These are phyloP conservation scores for Puccinia hordei DNA, from an alignment of 1,284 basidiomycete species.

Conservation along the genomic window DNA sequence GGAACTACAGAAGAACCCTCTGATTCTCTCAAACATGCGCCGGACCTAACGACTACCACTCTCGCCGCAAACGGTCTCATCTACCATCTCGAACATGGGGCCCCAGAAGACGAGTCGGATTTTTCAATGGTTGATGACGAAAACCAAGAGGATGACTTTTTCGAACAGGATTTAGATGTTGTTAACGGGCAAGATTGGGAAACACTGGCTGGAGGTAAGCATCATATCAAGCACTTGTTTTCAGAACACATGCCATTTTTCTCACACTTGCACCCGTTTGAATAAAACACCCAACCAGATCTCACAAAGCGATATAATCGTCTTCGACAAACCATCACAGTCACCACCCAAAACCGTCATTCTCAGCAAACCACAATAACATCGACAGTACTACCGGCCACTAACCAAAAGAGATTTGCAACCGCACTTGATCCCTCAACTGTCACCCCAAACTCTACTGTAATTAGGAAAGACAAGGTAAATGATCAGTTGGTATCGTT, in stretches of 20 bases:
- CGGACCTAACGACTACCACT: not conserved
- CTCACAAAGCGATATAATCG: conserved; percentile 97
- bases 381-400: conserved; percentile 36
- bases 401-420: conserved; percentile 46
- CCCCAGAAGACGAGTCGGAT: conserved; percentile 55
- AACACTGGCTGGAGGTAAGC: conserved; percentile 72
- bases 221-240: not conserved
- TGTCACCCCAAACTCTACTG: conserved; percentile 49
- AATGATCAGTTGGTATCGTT: conserved; percentile 52
- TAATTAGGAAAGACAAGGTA: conserved; percentile 50
- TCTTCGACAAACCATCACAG: conserved; percentile 43
- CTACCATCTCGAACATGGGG: conserved; percentile 51
- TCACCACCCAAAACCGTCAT: conserved; percentile 15
- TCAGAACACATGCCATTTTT: too few relatives aligned
- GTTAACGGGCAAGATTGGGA: conserved; percentile 82
- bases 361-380: conserved; percentile 16
- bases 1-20: not conserved
- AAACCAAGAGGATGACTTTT: conserved; percentile 61
- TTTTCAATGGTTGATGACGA: conserved; percentile 65
- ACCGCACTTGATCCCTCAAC: conserved; percentile 51
- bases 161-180: conserved; percentile 52
- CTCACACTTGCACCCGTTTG: not conserved
- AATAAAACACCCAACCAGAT: conserved; percentile 65
- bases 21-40: not conserved
- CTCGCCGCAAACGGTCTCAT: not conserved